Evolutionary conservation across 2,329 filamentous ascomycete species (phyloP), one percentile per base, ranked within the genome.

Genomic region (Rutstroemia sydowiana): DNA sequence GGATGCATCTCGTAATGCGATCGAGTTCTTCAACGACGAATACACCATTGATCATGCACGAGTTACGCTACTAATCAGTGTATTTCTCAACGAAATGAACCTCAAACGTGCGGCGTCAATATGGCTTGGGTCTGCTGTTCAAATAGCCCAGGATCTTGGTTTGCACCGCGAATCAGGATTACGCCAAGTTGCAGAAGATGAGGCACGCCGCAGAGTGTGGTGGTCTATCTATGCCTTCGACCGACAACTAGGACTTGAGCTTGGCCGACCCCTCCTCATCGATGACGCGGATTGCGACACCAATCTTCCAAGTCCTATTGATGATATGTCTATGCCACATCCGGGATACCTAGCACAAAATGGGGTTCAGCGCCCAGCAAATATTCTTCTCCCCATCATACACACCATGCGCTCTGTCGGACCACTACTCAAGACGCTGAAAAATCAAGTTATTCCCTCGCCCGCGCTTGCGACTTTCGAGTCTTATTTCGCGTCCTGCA

Each of bases 181-280:
- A 0, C 89, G 85, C 7, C 78, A 86, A 2, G 75, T 82, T 1
- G 73, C 95, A 13, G 90, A 95, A 62, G 80, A 80, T 10, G 92
- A 97, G 68, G 90, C 92, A 81, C 82, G 91, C 50, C 82, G 87
- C 55, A 78, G 91, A 51, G 81, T 93, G 2, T 98, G 92, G 92
- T 98, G 93, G 90, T 82, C 88, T 13, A 81, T 95, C 52, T 97
- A 97, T 69, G 81, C 89, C 41, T 82, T 91, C 71, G 93, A 98
- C 70, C 82, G 90, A 56, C 78, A 87, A 23, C 72, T 95, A 45
- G 84, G 89, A 0, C 73, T 95, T 11, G 91, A 95, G 65, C 75
- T 90, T 31, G 87, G 88, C 8, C 82, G 86, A 46, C 89, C 92
- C 0, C 79, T 87, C 51, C 70, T 91, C 58, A 95, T 97, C 63